Base-by-base conservation (phyloP, 331 rosid species). In the Pyracantha coccinea region DNA sequence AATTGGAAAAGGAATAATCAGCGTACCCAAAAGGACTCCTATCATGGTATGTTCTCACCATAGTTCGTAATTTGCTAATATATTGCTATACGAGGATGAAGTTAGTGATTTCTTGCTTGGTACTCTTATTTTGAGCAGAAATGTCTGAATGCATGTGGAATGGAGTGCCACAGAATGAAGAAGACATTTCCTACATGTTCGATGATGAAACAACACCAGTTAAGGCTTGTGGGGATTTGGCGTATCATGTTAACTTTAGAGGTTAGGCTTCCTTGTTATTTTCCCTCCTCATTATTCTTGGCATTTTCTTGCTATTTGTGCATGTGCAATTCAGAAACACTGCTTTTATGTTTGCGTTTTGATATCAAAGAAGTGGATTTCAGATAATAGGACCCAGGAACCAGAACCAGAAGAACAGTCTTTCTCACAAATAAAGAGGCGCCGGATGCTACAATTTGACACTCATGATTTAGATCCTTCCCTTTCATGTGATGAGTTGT, bases 181-280 rank as follows among this genome's bases (percentile, higher is more conserved):
- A 92, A 76, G 88, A 89, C 72, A 80, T 87, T 78, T 90, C 99
- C 17, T 85, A 83, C 83, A 88, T 95, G 92, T 66, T 89, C 29
- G 97, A 90, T 67, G 96, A 85, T 52, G 96, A 86, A 89, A 75
- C 98, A 76, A 95, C 99, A 31, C 99, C 99, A 4, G 88, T 90
- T 75, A 95, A 90, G 86, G 98, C 90, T 79, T 90, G 96, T 44
- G 91, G 93, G 75, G 93, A 89, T 81, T 81, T 92, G 90, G 89
- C 90, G 19, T 86, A 86, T 87, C 88, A 82, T 68, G 84, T 82
- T 66, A 63, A 59, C 52, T 69, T 77, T 69, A 69, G 66, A 57
- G 92, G 99, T 89, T 19, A 28, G 25, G 20, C 31, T 66, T 69
- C 57, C 57, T 66, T 21, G 5, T 45, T 31, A 14, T 25, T 20